Evolutionary conservation across 1,139 yeast species (phyloP).

Genomic region (Barnettozyma hawaiiensis): DNA sequence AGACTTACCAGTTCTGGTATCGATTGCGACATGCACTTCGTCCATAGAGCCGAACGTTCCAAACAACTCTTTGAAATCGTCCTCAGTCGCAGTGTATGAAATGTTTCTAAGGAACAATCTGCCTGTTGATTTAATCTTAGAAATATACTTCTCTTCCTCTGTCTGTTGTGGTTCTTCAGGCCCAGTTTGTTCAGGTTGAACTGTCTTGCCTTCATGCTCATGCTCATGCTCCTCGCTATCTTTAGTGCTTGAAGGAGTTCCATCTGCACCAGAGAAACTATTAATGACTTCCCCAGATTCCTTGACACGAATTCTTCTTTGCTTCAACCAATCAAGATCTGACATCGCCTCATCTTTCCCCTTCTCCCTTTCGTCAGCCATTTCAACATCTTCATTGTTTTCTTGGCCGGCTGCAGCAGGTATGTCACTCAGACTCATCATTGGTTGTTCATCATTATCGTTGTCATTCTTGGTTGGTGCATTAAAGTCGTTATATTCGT

Average conservation of each 20-base stretch:
- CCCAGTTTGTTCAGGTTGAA: no score
- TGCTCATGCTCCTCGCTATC: constrained; percentile 11
- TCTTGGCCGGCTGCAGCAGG: not conserved
- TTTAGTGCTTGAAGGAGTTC: constrained; percentile 7
- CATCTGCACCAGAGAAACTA: constrained; percentile 18
- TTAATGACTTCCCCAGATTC: constrained; percentile 34
- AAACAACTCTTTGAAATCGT: constrained; percentile 56
- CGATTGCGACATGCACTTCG: constrained; percentile 88
- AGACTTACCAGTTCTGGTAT: constrained; percentile 82
- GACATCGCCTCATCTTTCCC: constrained; percentile 54
- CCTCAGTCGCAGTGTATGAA: constrained; percentile 72
- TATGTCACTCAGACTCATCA: constrained; percentile 28
- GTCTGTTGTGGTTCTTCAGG: constrained; percentile 21
- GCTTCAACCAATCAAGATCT: constrained; percentile 86
- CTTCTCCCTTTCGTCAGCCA: constrained; percentile 17
- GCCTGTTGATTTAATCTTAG: constrained; percentile 62
- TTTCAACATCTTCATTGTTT: constrained; percentile 14
- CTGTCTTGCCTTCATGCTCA: constrained; percentile 5
- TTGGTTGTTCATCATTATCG: constrained; percentile 33
- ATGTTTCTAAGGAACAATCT: constrained; percentile 87
- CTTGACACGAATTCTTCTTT: constrained; percentile 67
- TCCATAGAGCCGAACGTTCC: constrained; percentile 48
- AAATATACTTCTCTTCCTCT: constrained; percentile 41
- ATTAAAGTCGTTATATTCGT: constrained; percentile 56
- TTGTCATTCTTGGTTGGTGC: constrained; percentile 28